Conservation (phyloP, 1,284 basidiomycete genomes). For the Ganoderma lucidum region DNA sequence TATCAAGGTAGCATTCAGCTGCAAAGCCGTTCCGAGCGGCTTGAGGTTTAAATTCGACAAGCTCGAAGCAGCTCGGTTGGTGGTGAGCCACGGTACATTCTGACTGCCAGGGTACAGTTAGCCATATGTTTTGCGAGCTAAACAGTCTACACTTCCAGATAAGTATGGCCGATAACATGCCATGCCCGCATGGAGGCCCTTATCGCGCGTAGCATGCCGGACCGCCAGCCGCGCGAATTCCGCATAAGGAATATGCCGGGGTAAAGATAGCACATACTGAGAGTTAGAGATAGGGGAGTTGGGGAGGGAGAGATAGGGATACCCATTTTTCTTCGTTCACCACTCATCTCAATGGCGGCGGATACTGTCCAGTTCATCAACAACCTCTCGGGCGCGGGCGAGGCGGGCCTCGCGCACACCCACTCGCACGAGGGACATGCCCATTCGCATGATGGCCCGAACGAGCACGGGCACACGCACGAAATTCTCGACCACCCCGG, state of each 20-base stretch:
- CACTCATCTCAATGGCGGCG: constrained; percentile 4
- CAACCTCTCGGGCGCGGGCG: constrained; percentile 52
- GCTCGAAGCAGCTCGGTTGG: background rate
- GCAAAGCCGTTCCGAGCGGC: background rate
- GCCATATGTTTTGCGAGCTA: background rate
- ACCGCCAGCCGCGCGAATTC: background rate
- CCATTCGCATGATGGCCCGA: constrained; percentile 56
- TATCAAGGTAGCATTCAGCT: background rate
- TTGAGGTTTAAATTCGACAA: background rate
- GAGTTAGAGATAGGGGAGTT: background rate
- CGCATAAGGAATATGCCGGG: background rate
- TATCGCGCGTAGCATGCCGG: constrained; percentile 2
- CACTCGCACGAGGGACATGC: constrained; percentile 44
- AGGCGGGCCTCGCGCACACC: constrained; percentile 45
- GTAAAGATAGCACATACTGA: background rate
- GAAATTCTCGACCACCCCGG: constrained; percentile 90
- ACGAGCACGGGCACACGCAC: constrained; percentile 91
- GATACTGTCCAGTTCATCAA: constrained; percentile 74
- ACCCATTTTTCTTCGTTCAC: background rate
- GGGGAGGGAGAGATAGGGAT: background rate
- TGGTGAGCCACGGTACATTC: background rate
- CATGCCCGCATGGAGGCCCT: background rate
- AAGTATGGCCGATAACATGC: background rate
- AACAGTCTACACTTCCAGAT: background rate
- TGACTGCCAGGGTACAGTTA: background rate